Evolutionary conservation across 441 rosid genomes (phyloP).

Genomic region (Brassica balearica): DNA sequence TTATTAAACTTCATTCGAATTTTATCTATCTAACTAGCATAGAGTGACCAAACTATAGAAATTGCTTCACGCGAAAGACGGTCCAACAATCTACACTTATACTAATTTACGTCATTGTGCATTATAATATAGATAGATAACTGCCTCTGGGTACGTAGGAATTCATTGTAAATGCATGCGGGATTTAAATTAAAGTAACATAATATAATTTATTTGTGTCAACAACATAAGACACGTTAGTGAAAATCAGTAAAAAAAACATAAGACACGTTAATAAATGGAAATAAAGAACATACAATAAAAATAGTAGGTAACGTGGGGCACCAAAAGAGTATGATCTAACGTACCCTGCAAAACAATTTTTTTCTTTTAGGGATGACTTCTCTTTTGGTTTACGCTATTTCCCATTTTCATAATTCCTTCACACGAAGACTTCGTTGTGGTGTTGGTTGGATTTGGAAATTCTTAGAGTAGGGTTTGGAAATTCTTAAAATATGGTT

Average conservation of each 20-base stretch:
- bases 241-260: background rate
- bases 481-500: too few species aligned
- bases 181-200: background rate
- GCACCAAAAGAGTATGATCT: slow-evolving; percentile 25
- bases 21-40: slow-evolving; percentile 16
- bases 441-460: slow-evolving; percentile 24
- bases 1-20: slow-evolving; percentile 17
- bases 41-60: slow-evolving; percentile 29
- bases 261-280: slow-evolving; percentile 11
- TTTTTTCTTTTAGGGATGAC: slow-evolving; percentile 3
- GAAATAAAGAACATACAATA: slow-evolving; percentile 2
- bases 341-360: slow-evolving; percentile 16
- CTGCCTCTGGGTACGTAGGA: slow-evolving; percentile 5
- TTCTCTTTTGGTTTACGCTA: slow-evolving; percentile 39
- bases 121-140: background rate
- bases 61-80: slow-evolving; percentile 34
- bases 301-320: slow-evolving; percentile 29
- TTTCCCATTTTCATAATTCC: slow-evolving; percentile 30
- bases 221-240: slow-evolving; percentile 2
- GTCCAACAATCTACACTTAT: background rate
- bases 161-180: slow-evolving; percentile 27
- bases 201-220: background rate
- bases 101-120: too few species aligned
- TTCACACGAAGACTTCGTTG: slow-evolving; percentile 34
- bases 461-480: too few species aligned